Evolutionary conservation across 139 green algal genomes (phyloP).

Genomic region (Dunaliella primolecta): DNA sequence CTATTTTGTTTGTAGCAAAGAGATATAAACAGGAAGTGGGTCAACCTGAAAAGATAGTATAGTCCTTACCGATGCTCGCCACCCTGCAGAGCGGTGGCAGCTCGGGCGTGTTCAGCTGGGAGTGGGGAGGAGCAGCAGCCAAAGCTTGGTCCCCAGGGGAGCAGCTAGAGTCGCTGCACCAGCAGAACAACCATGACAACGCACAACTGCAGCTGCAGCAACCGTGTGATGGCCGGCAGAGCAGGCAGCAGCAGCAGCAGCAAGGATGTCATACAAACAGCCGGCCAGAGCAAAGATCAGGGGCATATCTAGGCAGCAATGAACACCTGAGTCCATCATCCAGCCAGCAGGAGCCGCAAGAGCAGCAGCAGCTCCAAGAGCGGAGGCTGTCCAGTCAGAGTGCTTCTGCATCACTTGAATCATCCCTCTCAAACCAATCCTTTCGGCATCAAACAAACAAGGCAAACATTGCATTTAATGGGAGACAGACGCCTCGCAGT

Average conservation of each 20-base stretch:
- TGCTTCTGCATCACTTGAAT: background rate
- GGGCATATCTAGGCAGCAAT: too few relatives aligned
- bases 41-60: too few relatives aligned
- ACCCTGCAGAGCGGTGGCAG: background rate
- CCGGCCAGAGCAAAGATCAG: too few relatives aligned
- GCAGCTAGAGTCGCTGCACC: background rate
- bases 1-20: too few relatives aligned
- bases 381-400: background rate
- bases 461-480: too few relatives aligned
- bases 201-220: background rate
- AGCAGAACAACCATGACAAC: background rate
- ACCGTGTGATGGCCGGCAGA: background rate
- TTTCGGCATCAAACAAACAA: too few relatives aligned
- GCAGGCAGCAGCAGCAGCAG: background rate
- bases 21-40: too few relatives aligned
- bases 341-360: background rate
- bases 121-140: background rate
- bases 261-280: too few relatives aligned
- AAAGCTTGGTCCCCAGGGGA: background rate
- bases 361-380: conserved; percentile 8
- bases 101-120: background rate
- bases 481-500: background rate
- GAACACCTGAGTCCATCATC: background rate
- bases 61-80: background rate
- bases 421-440: background rate